Percentiles rank a stretch among this genome's conserved stretches.
phyloP scores from a whole-genome alignment of 108 stramenopile genomes.

The Cyclostephanos invisitatus region DNA sequence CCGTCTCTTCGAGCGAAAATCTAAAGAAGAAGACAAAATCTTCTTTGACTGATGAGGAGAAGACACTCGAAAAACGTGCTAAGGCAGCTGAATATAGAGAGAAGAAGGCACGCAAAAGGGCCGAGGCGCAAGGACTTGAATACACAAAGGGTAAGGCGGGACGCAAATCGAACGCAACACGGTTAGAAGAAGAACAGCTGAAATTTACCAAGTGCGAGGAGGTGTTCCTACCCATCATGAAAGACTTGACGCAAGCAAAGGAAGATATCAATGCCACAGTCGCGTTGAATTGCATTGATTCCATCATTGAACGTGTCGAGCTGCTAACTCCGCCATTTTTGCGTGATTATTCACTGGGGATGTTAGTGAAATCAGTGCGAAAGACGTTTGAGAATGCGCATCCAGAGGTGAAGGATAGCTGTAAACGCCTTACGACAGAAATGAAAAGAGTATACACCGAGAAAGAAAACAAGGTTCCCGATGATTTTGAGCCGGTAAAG shows the following conservation, averaged over 20 bases:
- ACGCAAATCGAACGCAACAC: slow-evolving; percentile 22
- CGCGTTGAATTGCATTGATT: slow-evolving; percentile 30
- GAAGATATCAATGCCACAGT: slow-evolving; percentile 28
- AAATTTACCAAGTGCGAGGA: slow-evolving; percentile 53
- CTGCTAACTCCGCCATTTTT: slow-evolving; percentile 54
- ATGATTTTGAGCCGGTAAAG: slow-evolving; percentile 53
- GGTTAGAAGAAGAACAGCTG: slow-evolving; percentile 33
- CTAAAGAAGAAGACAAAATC: slow-evolving; percentile 17
- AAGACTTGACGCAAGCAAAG: slow-evolving; percentile 35
- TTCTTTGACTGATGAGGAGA: slow-evolving; percentile 26
- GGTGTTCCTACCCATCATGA: slow-evolving; percentile 47
- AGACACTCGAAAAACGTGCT: slow-evolving; percentile 21
- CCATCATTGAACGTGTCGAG: slow-evolving; percentile 32
- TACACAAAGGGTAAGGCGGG: slow-evolving; percentile 15
- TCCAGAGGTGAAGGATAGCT: slow-evolving; percentile 40
- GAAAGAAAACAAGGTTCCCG: slow-evolving; percentile 39
- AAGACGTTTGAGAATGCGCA: slow-evolving; percentile 45
- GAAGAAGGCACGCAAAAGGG: slow-evolving; percentile 23
- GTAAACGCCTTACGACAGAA: slow-evolving; percentile 47
- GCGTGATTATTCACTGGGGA: slow-evolving; percentile 40
- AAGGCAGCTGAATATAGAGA: slow-evolving; percentile 27
- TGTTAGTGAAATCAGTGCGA: slow-evolving; percentile 47
- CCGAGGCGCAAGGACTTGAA: slow-evolving; percentile 27
- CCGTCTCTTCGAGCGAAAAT: slow-evolving; percentile 16
- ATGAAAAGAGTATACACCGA: slow-evolving; percentile 53